Evolutionary conservation across 2,329 filamentous ascomycete genomes (phyloP), one percentile per base, ranked within the genome.

Genomic region (Nothophaeocryptopus gaeumannii): DNA sequence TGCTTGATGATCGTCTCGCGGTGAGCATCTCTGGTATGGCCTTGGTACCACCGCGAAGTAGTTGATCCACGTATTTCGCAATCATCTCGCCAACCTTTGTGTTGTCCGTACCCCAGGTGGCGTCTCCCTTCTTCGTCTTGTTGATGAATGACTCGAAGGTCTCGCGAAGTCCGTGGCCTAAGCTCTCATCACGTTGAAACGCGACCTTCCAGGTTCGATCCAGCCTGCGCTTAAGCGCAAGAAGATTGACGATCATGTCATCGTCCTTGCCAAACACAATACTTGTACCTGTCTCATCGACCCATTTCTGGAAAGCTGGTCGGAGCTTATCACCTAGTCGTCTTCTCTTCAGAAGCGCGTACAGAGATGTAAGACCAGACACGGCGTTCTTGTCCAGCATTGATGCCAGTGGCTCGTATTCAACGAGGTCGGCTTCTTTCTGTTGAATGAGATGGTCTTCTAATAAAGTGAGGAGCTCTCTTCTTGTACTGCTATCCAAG

Each of bases 21-120:
- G 84, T 74, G 8, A 92, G 75, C 15, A 82, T 80, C 38, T 83
- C 78, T 1, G 88, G 89, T 8, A 95, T 80, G 0, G 86, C 85
- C 68, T 95, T 97, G 39, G 92, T 78, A 1, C 93, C 95, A 42
- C 89, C 89, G 47, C 90, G 84, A 30, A 99, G 79, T 14, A 99
- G 77, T 73, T 87, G 79, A 70, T 99, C 93, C 54, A 99, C 87
- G 63, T 97, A 91, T 70, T 96, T 97, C 29, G 93, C 95, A 60
- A 96, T 95, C 91, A 97, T 96, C 74, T 99, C 93, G 42, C 92
- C 93, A 11, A 95, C 89, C 75, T 95, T 97, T 13, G 90, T 89
- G 48, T 91, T 95, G 48, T 90, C 86, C 0, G 88, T 89, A 44
- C 83, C 82, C 81, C 87, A 92, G 4, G 82, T 84, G 4, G 83